Evolutionary conservation across 2,329 filamentous ascomycete genomes (phyloP).

Genomic region (Macroventuria anomochaeta): DNA sequence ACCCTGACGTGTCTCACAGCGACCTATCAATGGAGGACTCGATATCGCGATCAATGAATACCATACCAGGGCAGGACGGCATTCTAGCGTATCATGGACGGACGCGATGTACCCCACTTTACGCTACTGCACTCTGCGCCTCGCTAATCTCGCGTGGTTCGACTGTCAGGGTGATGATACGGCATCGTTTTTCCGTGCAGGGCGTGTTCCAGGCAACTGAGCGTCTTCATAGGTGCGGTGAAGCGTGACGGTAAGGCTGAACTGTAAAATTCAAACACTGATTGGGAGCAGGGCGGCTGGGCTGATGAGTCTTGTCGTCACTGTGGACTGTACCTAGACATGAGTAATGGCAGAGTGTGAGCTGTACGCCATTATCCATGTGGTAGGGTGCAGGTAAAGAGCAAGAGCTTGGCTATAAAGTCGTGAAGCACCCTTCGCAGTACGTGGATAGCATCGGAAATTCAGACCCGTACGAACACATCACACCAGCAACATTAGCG

Average conservation of each 20-base stretch:
- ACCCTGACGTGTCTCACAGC: background rate
- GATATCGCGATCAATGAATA: background rate
- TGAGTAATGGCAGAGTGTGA: background rate
- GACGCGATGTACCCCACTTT: background rate
- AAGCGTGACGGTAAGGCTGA: background rate
- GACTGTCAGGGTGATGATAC: conserved; percentile 2
- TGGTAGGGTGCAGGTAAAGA: background rate
- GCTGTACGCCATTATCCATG: background rate
- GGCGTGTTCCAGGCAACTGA: background rate
- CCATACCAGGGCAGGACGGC: background rate
- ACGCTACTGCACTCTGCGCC: background rate
- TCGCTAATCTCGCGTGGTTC: conserved; percentile 5
- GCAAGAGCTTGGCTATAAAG: background rate
- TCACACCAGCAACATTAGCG: no score
- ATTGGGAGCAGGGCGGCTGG: background rate
- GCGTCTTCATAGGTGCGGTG: background rate
- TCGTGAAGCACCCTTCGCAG: background rate
- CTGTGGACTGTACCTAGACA: background rate
- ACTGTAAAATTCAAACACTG: background rate
- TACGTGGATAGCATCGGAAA: background rate
- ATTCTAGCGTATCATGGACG: background rate
- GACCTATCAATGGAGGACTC: background rate
- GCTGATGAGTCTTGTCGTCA: conserved; percentile 13
- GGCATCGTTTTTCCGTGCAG: background rate
- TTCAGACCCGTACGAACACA: no score